Percentiles rank a stretch among this genome's conserved stretches.
These are phyloP conservation scores for Tephrocybe sp. DNA, from an alignment of 768 basidiomycete genomes.

Conservation along the genomic window DNA sequence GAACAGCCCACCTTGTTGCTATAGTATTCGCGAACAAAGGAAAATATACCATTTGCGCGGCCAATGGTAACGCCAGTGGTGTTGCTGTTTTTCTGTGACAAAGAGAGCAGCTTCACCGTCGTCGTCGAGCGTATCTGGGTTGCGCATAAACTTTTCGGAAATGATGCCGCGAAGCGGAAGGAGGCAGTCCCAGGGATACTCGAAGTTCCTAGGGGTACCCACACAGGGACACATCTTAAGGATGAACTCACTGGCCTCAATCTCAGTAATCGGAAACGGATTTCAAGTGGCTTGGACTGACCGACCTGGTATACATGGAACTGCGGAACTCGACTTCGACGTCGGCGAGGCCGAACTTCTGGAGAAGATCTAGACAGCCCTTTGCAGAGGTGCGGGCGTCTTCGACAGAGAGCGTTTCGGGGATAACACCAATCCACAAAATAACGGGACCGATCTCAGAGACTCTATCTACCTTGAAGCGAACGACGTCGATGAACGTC, in stretches of 20 bases:
- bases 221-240: no score
- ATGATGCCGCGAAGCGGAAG: no score
- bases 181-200: no score
- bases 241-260: no score
- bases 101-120: not conserved
- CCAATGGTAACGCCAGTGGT: not conserved
- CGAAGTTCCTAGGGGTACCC: no score
- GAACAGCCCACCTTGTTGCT: not conserved
- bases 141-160: no score
- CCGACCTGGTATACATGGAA: slow-evolving; percentile 21
- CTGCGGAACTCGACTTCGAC: slow-evolving; percentile 39
- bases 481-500: slow-evolving; percentile 22
- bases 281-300: slow-evolving; percentile 29
- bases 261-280: slow-evolving; percentile 29
- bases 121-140: no score
- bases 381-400: slow-evolving; percentile 28
- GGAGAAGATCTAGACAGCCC: slow-evolving; percentile 32
- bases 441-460: slow-evolving; percentile 6
- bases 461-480: slow-evolving; percentile 13
- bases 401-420: slow-evolving; percentile 28
- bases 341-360: slow-evolving; percentile 27
- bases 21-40: not conserved
- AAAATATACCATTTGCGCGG: not conserved
- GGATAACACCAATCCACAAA: slow-evolving; percentile 40
- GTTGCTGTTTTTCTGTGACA: not conserved